Evolutionary conservation across 805 yeast genomes (phyloP).

Genomic region (Tetrapisispora taiwanensis): DNA sequence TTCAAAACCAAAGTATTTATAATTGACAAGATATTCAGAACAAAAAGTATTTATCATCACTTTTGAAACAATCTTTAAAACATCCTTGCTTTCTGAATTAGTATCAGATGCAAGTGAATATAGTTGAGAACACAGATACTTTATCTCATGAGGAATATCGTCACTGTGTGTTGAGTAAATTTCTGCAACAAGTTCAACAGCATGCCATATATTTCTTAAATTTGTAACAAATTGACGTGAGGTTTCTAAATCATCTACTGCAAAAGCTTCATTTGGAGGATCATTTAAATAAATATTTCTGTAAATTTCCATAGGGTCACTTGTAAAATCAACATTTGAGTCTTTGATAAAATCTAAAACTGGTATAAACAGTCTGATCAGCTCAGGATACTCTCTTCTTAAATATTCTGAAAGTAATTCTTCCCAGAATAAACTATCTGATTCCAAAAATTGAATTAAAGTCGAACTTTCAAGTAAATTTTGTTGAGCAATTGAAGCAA

Average conservation of each 20-base stretch:
- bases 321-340: constrained; percentile 52
- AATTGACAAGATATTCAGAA: constrained; percentile 15
- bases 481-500: constrained; percentile 37
- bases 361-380: constrained; percentile 28
- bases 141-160: constrained; percentile 45
- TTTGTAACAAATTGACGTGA: constrained; percentile 61
- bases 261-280: constrained; percentile 44
- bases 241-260: constrained; percentile 73
- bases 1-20: constrained; percentile 18
- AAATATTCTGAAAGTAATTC: constrained; percentile 33
- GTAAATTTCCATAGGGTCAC: constrained; percentile 62
- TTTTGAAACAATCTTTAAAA: constrained; percentile 45
- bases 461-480: constrained; percentile 28
- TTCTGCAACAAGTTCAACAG: constrained; percentile 50
- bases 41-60: constrained; percentile 20
- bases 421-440: constrained; percentile 33
- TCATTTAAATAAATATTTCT: constrained; percentile 31
- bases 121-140: constrained; percentile 44
- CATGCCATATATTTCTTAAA: constrained; percentile 64
- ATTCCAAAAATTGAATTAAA: constrained; percentile 19
- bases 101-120: constrained; percentile 32
- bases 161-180: constrained; percentile 33
- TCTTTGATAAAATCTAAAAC: constrained; percentile 30
- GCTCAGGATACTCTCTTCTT: constrained; percentile 30
- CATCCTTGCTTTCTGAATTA: constrained; percentile 56